Evolutionary conservation across 2,329 filamentous ascomycete genomes (phyloP), one percentile per base, ranked within the genome.

Genomic region (Arachnomyces sp.): DNA sequence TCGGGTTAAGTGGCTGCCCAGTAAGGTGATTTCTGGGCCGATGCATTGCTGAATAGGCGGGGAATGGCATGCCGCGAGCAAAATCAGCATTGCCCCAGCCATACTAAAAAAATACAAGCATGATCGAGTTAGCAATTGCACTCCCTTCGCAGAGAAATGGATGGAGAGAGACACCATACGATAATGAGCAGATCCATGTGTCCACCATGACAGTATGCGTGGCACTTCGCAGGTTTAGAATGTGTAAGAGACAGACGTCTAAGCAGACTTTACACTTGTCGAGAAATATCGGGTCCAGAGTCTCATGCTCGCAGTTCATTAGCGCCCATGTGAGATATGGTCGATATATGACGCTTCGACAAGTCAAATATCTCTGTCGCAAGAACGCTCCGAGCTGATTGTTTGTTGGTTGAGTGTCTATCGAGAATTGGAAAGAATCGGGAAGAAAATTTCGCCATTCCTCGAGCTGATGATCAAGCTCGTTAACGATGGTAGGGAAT

Each of bases 131-230:
- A 25, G 18, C 12, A n/a, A n/a, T n/a, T n/a, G n/a, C n/a, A n/a
- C n/a, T n/a, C n/a, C n/a, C n/a, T n/a, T 0, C 70, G 72, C 16
- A 2, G 11, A 3, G 4, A 34, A 33, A 3, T n/a, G 32, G 9
- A 32, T 36, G n/a, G n/a, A n/a, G n/a, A n/a, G n/a, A n/a, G n/a
- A n/a, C n/a, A n/a, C 61, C 68, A 51, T 55, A 74, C 71, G 70
- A 74, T 0, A 75, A 48, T 0, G 71, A 71, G 33, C 72, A 75
- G 14, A 75, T 74, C 72, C 72, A 75, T 0, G 71, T 73, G 46
- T 75, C 72, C 1, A 75, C 64, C 28, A 75, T 51, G 0, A 75
- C 63, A 0, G 72, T 75, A 36, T 75, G 72, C 0, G 66, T 58
- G 40, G 71, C 73, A 0, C 66, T 65, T 15, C 67, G 50, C 3